Conservation (phyloP, 192 early-diverging fungal genomes). For the Backusella parvicylindrica region DNA sequence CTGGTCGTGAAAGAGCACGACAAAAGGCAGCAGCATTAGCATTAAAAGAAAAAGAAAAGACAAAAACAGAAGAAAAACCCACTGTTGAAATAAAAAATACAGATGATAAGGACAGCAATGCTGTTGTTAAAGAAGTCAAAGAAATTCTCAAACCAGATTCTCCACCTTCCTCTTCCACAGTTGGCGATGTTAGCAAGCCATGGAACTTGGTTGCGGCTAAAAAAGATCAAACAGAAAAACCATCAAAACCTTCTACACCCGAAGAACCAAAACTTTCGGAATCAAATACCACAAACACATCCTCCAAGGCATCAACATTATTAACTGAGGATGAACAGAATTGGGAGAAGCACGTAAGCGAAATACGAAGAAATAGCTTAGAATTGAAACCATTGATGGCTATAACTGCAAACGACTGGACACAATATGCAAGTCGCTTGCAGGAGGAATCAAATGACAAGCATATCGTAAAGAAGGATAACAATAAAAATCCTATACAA, state of each 20-base stretch:
- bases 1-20: slow-evolving; percentile 27
- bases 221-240: background rate
- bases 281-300: background rate
- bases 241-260: background rate
- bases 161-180: background rate
- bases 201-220: slow-evolving; percentile 8
- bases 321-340: background rate
- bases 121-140: background rate
- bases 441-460: background rate
- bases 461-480: no score
- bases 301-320: background rate
- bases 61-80: background rate
- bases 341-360: background rate
- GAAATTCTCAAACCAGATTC: background rate
- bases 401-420: background rate
- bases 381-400: background rate
- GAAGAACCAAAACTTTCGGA: background rate
- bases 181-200: background rate
- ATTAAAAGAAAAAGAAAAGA: background rate
- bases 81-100: background rate
- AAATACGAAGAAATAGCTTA: background rate
- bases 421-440: background rate
- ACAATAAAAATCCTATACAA: background rate
- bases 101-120: background rate
- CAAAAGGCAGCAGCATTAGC: slow-evolving; percentile 36